Conservation (phyloP, 768 basidiomycete genomes). For the Tylopilus rubrobrunneus region DNA sequence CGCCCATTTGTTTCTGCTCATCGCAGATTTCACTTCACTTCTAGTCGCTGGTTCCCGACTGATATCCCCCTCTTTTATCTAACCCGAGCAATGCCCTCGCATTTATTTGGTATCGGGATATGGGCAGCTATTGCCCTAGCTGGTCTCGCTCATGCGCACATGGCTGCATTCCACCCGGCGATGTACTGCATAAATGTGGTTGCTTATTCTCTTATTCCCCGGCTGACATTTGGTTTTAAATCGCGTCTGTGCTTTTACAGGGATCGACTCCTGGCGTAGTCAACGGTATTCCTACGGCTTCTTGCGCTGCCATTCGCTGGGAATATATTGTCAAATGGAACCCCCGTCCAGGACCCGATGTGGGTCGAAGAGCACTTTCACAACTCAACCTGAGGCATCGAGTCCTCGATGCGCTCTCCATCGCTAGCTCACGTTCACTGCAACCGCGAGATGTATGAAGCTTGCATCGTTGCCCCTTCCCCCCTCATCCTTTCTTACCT, state of each 20-base stretch:
- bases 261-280: not conserved
- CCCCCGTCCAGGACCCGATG: no score
- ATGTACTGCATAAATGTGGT: constrained; percentile 12
- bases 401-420: no score
- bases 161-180: not conserved
- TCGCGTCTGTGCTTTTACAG: not conserved
- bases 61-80: not conserved
- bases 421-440: not conserved
- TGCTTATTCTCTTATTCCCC: not conserved
- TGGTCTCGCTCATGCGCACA: constrained; percentile 10
- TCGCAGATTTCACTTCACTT: not conserved
- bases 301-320: no score
- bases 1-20: not conserved
- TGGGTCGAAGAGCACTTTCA: no score
- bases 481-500: not conserved
- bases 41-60: not conserved
- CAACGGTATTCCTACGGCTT: not conserved
- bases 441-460: not conserved
- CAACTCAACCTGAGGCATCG: no score
- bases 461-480: not conserved
- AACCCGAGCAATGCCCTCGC: not conserved
- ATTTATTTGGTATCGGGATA: not conserved
- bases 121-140: constrained; percentile 12
- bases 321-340: no score
- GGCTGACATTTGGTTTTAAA: not conserved